Percentiles rank a stretch among this genome's conserved stretches.
These are phyloP conservation scores for Chaetomiaceae sp. DNA, from an alignment of 2,329 filamentous ascomycete species.

Conservation along the genomic window DNA sequence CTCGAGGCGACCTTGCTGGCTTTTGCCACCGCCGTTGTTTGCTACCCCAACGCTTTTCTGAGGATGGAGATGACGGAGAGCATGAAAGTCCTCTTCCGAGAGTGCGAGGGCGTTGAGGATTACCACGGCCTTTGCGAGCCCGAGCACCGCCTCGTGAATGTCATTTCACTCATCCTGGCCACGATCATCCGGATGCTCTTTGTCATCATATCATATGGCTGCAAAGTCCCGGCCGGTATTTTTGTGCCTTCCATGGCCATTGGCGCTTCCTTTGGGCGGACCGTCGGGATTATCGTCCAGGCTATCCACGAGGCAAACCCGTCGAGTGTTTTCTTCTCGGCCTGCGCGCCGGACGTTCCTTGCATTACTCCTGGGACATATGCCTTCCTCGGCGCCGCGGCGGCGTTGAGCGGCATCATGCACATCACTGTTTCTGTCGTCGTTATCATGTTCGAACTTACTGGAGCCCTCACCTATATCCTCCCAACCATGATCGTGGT, in stretches of 20 bases:
- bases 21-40: constrained; percentile 78
- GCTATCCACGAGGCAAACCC: constrained; percentile 81
- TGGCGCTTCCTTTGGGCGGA: constrained; percentile 86
- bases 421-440: constrained; percentile 95
- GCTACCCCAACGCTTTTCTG: constrained; percentile 92
- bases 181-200: constrained; percentile 75
- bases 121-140: constrained; percentile 84
- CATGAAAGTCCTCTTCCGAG: constrained; percentile 95
- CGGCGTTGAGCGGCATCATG: constrained; percentile 93
- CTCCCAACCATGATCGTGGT: constrained; percentile 98
- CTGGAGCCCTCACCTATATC: constrained; percentile 94
- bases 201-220: constrained; percentile 94
- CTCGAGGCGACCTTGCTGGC: constrained; percentile 82
- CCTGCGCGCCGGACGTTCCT: constrained; percentile 83
- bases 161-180: constrained; percentile 70
- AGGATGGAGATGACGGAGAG: constrained; percentile 98
- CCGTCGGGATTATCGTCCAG: constrained; percentile 91
- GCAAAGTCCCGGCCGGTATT: constrained; percentile 95
- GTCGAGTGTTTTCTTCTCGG: constrained; percentile 73
- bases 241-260: constrained; percentile 98
- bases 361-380: constrained; percentile 98
- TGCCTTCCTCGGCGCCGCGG: constrained; percentile 87
- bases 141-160: constrained; percentile 68
- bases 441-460: constrained; percentile 99
- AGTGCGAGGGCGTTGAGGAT: constrained; percentile 83